These are phyloP conservation scores for Skeletonema menzelii DNA, from an alignment of 108 stramenopile species.

Conservation along the genomic window DNA sequence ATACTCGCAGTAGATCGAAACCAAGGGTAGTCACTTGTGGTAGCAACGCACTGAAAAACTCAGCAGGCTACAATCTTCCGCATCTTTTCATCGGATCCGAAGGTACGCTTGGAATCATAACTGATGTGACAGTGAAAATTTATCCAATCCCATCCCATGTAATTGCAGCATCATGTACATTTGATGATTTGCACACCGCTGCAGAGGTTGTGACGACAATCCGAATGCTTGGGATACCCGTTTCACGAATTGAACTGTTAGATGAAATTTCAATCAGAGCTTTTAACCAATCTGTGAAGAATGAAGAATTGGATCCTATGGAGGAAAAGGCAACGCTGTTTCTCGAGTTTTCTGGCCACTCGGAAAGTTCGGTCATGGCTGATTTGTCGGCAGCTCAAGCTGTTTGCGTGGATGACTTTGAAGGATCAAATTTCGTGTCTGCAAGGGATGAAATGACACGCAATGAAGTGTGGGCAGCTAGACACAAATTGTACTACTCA, in stretches of 20 bases:
- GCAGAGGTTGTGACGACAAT: conserved; percentile 75
- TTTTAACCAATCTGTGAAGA: conserved; percentile 55
- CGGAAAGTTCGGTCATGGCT: conserved; percentile 44
- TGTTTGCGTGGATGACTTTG: conserved; percentile 57
- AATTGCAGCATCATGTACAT: conserved; percentile 76
- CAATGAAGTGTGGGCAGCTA: conserved; percentile 84
- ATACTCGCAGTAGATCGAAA: conserved; percentile 8
- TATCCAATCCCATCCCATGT: conserved; percentile 78
- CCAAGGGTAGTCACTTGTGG: conserved; percentile 54
- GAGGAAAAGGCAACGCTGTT: conserved; percentile 74
- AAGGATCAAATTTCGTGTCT: conserved; percentile 58
- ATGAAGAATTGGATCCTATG: conserved; percentile 28
- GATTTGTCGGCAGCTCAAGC: conserved; percentile 51
- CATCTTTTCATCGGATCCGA: conserved; percentile 87
- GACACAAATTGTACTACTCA: conserved; percentile 85
- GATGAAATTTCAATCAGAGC: conserved; percentile 72
- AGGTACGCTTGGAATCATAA: conserved; percentile 79
- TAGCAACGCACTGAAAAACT: conserved; percentile 71
- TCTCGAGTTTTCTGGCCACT: conserved; percentile 76
- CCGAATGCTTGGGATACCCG: conserved; percentile 62
- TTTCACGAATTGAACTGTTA: conserved; percentile 82
- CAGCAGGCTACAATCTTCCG: conserved; percentile 92
- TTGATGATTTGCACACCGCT: conserved; percentile 65
- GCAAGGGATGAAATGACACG: conserved; percentile 62
- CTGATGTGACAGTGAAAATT: conserved; percentile 85